These are phyloP conservation scores for Clonostachys chloroleuca DNA, from an alignment of 2,329 filamentous ascomycete species.

Conservation along the genomic window DNA sequence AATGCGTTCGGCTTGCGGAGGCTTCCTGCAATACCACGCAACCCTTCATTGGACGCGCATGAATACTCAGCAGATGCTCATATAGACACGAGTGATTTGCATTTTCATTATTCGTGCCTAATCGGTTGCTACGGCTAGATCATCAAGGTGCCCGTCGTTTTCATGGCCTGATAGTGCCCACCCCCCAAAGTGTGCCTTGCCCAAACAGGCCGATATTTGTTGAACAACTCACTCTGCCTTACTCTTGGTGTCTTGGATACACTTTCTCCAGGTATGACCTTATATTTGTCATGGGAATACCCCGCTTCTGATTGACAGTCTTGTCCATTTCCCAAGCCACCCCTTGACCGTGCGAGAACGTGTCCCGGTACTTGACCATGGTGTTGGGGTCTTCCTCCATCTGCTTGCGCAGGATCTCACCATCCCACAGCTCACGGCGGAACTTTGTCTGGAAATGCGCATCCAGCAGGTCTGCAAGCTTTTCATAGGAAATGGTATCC, in stretches of 20 bases:
- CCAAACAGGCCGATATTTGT: too few species aligned
- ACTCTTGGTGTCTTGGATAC: slow-evolving; percentile 2
- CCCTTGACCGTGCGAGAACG: slow-evolving; percentile 55
- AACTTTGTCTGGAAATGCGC: slow-evolving; percentile 30
- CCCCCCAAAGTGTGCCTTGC: too few species aligned
- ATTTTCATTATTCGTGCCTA: too few species aligned
- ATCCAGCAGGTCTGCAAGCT: slow-evolving; percentile 49
- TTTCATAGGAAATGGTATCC: slow-evolving; percentile 54
- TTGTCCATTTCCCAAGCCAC: slow-evolving; percentile 50
- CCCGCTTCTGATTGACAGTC: slow-evolving; percentile 48
- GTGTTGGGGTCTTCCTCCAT: slow-evolving; percentile 37
- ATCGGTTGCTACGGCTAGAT: too few species aligned
- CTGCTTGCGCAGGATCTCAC: slow-evolving; percentile 35
- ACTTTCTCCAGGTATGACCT: slow-evolving; percentile 26
- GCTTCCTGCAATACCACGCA: too few species aligned
- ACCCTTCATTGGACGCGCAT: too few species aligned
- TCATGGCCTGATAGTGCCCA: too few species aligned
- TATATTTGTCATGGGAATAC: slow-evolving; percentile 37
- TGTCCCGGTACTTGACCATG: slow-evolving; percentile 55
- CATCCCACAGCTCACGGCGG: slow-evolving; percentile 42
- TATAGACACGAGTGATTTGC: too few species aligned
- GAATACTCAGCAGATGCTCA: too few species aligned
- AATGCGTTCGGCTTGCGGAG: too few species aligned
- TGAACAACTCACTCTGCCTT: not conserved
- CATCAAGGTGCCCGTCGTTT: too few species aligned